Conservation (phyloP, 768 basidiomycete genomes). For the Mycena epipterygia region DNA sequence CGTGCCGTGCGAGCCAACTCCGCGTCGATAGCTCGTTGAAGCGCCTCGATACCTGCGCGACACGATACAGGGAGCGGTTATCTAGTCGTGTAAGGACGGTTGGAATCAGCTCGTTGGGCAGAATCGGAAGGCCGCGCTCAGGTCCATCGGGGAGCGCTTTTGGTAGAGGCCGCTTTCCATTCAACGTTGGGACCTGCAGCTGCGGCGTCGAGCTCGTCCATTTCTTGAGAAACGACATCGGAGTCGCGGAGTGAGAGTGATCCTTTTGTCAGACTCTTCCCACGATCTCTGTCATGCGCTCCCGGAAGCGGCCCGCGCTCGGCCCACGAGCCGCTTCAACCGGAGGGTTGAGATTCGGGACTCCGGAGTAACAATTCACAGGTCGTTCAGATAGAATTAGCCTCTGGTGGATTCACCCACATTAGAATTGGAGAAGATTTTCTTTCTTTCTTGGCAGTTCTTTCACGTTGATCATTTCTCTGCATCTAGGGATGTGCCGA, state of each 20-base stretch:
- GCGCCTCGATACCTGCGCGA: constrained; percentile 22
- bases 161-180: background rate
- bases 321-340: too few species aligned
- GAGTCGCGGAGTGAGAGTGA: background rate
- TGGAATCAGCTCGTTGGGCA: constrained; percentile 28
- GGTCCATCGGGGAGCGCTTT: background rate
- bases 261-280: background rate
- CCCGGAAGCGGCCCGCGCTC: too few species aligned
- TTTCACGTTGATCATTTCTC: too few species aligned
- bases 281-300: too few species aligned
- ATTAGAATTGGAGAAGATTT: too few species aligned
- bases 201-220: background rate
- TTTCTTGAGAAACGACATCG: constrained; percentile 22
- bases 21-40: constrained; percentile 29
- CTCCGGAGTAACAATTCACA: too few species aligned
- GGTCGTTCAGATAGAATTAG: too few species aligned
- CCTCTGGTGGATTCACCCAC: too few species aligned
- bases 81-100: constrained; percentile 8
- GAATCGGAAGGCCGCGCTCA: constrained; percentile 13
- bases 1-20: constrained; percentile 5
- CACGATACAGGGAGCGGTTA: constrained; percentile 8
- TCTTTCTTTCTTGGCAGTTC: too few species aligned
- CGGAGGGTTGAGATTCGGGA: too few species aligned
- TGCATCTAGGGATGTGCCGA: too few species aligned
- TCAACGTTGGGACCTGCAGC: background rate